Base-by-base conservation (phyloP, 108 stramenopile species). In the Stephanodiscus triporus region DNA sequence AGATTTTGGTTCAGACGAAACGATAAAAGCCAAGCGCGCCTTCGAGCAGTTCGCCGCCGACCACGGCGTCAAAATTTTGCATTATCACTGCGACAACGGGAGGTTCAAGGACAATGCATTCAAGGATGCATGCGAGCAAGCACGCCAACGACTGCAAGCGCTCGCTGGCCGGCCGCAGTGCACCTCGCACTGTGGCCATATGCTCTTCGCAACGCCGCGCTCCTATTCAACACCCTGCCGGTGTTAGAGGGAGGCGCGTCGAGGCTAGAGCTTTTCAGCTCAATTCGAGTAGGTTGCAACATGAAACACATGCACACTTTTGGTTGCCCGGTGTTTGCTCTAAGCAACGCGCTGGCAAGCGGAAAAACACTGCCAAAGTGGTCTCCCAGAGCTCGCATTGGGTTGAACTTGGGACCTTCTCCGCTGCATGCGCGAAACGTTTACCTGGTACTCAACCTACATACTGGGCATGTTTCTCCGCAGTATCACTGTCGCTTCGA, bases 81-180 rank as follows among this genome's bases (percentile, higher is more conserved):
- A 79, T n/a, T 83, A 83, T 51, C 85, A 86, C 63, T 66, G 43
- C 13, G 82, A 86, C 79, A 86, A 86, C 56, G 80, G 80, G 8
- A 43, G 51, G 19, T 85, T 81, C 66, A 70, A 66, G 4, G 69
- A 77, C 32, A 76, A 67, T 19, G 42, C 14, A 0, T 81, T 59
- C 38, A 26, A 62, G 4, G 0, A 43, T n/a, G 11, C 23, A 8
- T 23, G 64, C 9, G 14, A 53, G 7, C 10, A 38, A 0, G 14
- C 6, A 1, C 3, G 64, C 3, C 73, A 81, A 62, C 66, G 42
- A 4, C 63, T 82, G 76, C 26, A 77, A 70, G n/a, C 49, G 16
- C 56, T 9, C 4, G 76, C 45, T 77, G 76, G 82, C 71, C 76
- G 38, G 23, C n/a, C 3, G 72, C 72, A 11, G 63, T 77, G 9